These are phyloP conservation scores for Lepiota brunneoincarnata DNA, from an alignment of 768 basidiomycete genomes.

Conservation along the genomic window DNA sequence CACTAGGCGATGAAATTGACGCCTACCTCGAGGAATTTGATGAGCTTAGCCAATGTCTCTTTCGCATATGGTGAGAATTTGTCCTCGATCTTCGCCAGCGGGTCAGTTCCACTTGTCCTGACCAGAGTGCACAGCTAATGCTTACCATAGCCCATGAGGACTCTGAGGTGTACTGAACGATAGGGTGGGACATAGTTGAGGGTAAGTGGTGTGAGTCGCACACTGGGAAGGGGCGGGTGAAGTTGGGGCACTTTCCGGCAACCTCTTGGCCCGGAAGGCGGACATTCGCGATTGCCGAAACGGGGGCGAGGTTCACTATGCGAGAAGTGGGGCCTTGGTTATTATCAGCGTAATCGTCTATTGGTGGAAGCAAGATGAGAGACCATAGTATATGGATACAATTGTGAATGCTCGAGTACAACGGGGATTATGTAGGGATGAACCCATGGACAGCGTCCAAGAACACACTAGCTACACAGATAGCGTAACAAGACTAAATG, in stretches of 20 bases:
- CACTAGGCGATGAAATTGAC: neutral
- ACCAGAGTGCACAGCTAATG: neutral
- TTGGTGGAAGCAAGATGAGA: neutral
- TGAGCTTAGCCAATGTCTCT: conserved; percentile 79
- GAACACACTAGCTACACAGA: conserved; percentile 1
- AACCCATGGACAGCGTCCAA: conserved; percentile 5
- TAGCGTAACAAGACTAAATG: conserved; percentile 9
- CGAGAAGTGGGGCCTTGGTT: too few species aligned
- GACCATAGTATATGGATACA: conserved; percentile 2
- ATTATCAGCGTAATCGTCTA: neutral
- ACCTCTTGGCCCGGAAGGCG: too few species aligned
- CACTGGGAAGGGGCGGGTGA: neutral
- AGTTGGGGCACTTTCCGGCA: neutral
- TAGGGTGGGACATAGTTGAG: conserved; percentile 61
- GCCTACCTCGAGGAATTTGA: conserved; percentile 79
- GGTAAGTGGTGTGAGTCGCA: neutral
- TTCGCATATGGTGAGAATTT: conserved; percentile 91
- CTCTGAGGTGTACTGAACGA: conserved; percentile 75
- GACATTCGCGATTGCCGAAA: too few species aligned
- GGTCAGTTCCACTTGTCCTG: neutral
- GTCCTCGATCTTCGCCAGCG: conserved; percentile 60
- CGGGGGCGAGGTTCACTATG: too few species aligned
- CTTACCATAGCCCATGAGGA: conserved; percentile 85
- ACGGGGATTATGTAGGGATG: neutral
- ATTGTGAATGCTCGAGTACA: conserved; percentile 1